Evolutionary conservation across 176 grass and related monocot genomes (phyloP).

Genomic region (barley (Hordeum vulgare)): DNA sequence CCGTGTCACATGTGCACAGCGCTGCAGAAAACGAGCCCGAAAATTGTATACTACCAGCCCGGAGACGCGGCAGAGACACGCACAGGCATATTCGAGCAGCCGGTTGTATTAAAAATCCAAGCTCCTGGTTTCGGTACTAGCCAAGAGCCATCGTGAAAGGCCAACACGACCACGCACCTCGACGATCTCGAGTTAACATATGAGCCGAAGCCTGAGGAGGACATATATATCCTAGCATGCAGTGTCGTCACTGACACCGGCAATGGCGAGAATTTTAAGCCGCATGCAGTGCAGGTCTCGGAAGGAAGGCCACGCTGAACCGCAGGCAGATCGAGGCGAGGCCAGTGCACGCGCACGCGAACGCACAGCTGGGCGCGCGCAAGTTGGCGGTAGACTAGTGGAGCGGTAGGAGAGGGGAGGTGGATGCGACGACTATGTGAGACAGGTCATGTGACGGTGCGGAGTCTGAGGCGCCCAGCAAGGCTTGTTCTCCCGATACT

Average conservation of each 20-base stretch:
- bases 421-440: background rate
- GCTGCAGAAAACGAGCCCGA: background rate
- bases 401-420: background rate
- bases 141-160: background rate
- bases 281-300: background rate
- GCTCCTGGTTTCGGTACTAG: background rate
- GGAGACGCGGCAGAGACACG: background rate
- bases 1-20: background rate
- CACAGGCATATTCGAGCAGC: background rate
- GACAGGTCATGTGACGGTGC: slow-evolving; percentile 20
- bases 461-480: background rate
- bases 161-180: background rate
- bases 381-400: background rate
- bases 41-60: background rate
- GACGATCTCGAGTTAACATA: background rate
- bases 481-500: background rate
- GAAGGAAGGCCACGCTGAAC: slow-evolving; percentile 1
- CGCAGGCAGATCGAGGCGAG: background rate
- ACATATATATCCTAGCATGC: background rate
- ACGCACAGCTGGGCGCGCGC: background rate
- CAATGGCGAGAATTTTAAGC: background rate
- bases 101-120: background rate
- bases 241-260: background rate
- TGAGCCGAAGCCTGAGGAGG: background rate
- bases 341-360: background rate